Conservation (phyloP, 306 rosid genomes). For the Astragalus membranaceus region DNA sequence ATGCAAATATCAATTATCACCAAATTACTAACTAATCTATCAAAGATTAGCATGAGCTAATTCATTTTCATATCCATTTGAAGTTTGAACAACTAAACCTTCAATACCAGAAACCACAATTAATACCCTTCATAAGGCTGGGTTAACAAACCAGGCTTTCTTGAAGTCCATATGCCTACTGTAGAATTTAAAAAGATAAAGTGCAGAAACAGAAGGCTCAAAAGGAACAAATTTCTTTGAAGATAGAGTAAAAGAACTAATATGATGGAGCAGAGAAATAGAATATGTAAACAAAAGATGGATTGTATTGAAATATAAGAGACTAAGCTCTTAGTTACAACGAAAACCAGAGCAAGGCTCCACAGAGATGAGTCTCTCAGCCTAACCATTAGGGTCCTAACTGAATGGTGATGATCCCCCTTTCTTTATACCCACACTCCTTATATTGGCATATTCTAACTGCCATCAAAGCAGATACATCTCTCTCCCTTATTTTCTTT, state of each 20-base stretch:
- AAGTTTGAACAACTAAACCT: not conserved
- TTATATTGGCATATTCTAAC: not conserved
- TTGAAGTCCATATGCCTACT: not conserved
- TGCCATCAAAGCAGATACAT: not conserved
- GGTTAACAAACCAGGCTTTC: not conserved
- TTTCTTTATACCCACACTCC: no score
- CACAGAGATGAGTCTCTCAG: no score
- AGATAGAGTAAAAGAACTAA: not conserved
- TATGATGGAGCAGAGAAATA: not conserved
- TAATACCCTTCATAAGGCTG: not conserved
- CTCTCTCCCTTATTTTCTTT: not conserved
- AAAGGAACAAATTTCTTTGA: not conserved
- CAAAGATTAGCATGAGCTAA: not conserved
- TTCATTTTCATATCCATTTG: not conserved
- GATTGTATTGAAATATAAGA: no score
- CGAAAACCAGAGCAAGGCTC: no score
- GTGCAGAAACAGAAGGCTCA: not conserved
- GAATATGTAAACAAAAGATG: no score
- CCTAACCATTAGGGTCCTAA: no score
- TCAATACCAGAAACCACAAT: not conserved
- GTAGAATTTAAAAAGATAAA: not conserved
- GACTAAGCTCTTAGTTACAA: no score
- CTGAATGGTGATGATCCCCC: no score
- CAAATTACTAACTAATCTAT: not conserved
- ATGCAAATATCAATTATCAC: not conserved